A percentile compares a stretch with the other conserved stretches of the same genome.
Conservation (phyloP, 495 filamentous ascomycete species). For the Massariosphaeria phaeospora region DNA sequence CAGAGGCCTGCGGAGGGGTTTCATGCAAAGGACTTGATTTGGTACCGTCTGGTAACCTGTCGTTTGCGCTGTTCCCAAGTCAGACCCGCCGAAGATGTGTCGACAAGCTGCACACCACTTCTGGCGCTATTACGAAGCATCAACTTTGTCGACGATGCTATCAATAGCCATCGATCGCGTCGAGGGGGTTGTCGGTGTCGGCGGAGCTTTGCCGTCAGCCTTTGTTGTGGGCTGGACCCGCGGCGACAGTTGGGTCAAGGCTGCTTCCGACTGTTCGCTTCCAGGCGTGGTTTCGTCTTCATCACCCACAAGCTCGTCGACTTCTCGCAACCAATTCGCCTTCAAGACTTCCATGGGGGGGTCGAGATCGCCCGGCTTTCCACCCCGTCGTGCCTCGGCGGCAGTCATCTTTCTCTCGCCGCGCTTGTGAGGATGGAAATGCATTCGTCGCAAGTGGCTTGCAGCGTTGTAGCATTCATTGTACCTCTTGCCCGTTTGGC, state of each 20-base stretch:
- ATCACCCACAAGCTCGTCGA: conserved; percentile 28
- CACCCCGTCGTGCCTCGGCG: conserved; percentile 29
- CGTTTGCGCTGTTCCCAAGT: background rate
- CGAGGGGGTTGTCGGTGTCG: conserved; percentile 31
- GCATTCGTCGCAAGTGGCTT: conserved; percentile 33
- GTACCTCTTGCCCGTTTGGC: conserved; percentile 35
- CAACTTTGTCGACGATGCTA: conserved; percentile 31
- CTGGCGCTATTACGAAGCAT: conserved; percentile 10
- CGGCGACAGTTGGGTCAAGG: conserved; percentile 4
- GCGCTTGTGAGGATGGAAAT: conserved; percentile 33
- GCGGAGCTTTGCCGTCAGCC: conserved; percentile 22
- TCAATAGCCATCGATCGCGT: conserved; percentile 33
- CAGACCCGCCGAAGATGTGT: background rate
- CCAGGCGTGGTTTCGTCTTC: conserved; percentile 5
- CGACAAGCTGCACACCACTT: background rate
- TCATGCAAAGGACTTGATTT: too few species aligned
- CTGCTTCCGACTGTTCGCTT: conserved; percentile 3
- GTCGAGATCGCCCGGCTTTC: conserved; percentile 31
- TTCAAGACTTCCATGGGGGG: conserved; percentile 33
- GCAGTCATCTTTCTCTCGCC: conserved; percentile 34
- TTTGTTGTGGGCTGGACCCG: conserved; percentile 10
- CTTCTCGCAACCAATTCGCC: conserved; percentile 29
- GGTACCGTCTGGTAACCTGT: background rate
- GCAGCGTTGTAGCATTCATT: conserved; percentile 36
- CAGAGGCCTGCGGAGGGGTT: too few species aligned